phyloP scores from a whole-genome alignment of 116 monocot genomes.

The Cymodocea nodosa region DNA sequence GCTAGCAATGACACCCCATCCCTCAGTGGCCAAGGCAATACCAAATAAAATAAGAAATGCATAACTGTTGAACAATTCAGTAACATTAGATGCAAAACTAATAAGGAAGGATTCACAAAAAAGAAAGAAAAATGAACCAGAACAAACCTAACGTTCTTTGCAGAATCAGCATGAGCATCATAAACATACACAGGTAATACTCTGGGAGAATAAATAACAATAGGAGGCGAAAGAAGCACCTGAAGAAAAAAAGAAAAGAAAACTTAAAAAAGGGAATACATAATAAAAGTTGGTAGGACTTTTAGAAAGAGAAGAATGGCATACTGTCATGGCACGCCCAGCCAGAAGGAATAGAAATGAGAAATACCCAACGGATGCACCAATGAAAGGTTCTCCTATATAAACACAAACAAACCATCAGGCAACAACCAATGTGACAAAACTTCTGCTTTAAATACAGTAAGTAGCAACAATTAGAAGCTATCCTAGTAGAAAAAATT shows the following conservation, averaged over 20 bases:
- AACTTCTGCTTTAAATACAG: neutral
- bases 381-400: slow-evolving; percentile 86
- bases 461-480: neutral
- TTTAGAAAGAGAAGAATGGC: slow-evolving; percentile 14
- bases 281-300: neutral
- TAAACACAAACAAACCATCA: slow-evolving; percentile 4
- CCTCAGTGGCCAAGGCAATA: slow-evolving; percentile 85
- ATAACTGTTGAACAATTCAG: slow-evolving; percentile 30
- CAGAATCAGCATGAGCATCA: slow-evolving; percentile 99
- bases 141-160: slow-evolving; percentile 94
- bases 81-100: neutral
- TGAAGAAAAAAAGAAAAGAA: slow-evolving; percentile 20
- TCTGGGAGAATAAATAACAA: slow-evolving; percentile 98
- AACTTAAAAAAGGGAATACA: neutral
- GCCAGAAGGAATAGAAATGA: slow-evolving; percentile 93
- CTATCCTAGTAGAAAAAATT: neutral
- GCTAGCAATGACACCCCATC: slow-evolving; percentile 97
- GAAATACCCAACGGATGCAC: slow-evolving; percentile 97
- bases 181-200: slow-evolving; percentile 97
- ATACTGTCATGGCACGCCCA: slow-evolving; percentile 94
- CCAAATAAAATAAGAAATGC: slow-evolving; percentile 82
- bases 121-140: neutral
- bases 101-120: neutral
- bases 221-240: slow-evolving; percentile 98
- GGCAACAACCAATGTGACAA: neutral